Conservation (phyloP, 768 basidiomycete species). For the Mycena amicta region DNA sequence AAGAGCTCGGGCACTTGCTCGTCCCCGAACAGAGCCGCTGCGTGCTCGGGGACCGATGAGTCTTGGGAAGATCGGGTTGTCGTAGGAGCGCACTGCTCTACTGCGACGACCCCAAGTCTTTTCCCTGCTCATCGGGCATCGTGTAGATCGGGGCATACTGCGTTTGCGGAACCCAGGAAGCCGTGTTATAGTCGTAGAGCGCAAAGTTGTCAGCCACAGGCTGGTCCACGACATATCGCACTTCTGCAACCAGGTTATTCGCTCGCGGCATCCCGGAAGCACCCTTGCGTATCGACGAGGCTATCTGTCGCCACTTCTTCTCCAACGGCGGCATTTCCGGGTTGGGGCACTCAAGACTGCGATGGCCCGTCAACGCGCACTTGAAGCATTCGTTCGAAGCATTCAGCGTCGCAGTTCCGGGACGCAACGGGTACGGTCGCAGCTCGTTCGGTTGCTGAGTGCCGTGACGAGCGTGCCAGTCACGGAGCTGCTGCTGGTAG, state of each 20-base stretch:
- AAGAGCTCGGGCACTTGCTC: background rate
- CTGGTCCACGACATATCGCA: background rate
- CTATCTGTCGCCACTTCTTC: constrained; percentile 24
- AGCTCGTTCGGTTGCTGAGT: constrained; percentile 5
- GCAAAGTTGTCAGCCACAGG: background rate
- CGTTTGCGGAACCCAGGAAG: background rate
- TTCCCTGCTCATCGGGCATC: constrained; percentile 13
- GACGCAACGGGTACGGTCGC: constrained; percentile 26
- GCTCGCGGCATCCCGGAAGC: background rate
- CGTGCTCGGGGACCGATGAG: constrained; percentile 14
- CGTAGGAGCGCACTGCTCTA: constrained; percentile 3
- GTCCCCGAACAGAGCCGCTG: constrained; percentile 15
- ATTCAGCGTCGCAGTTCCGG: constrained; percentile 22
- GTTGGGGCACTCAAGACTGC: background rate
- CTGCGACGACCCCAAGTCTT: constrained; percentile 11
- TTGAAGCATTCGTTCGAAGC: constrained; percentile 24
- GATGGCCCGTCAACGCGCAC: constrained; percentile 24
- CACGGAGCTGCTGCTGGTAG: background rate
- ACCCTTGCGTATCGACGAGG: constrained; percentile 5
- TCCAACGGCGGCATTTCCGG: constrained; percentile 18
- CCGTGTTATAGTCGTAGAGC: background rate
- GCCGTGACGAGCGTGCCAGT: background rate
- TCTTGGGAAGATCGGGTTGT: constrained; percentile 2
- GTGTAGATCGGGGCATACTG: background rate
- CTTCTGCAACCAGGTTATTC: too few species aligned